Percentiles rank a stretch among this genome's conserved stretches.
phyloP scores from a whole-genome alignment of 1,284 basidiomycete genomes.

The Bjerkandera adusta region DNA sequence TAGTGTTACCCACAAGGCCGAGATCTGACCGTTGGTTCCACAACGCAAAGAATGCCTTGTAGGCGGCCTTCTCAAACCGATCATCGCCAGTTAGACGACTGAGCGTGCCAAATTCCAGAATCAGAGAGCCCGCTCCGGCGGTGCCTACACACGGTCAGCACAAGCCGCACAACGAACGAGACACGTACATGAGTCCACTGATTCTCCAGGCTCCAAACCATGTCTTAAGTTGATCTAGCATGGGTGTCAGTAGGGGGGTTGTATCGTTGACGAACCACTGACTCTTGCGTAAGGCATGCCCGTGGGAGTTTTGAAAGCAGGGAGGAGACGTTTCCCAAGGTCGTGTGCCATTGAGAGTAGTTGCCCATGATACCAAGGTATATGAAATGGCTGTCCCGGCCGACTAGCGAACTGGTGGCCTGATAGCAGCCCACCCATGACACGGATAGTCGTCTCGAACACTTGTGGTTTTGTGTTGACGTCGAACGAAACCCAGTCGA shows the following conservation, averaged over 20 bases:
- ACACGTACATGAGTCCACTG: constrained; percentile 73
- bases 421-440: constrained; percentile 85
- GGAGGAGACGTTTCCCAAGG: constrained; percentile 79
- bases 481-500: constrained; percentile 80
- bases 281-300: constrained; percentile 90
- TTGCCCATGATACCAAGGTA: constrained; percentile 77
- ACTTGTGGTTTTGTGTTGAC: constrained; percentile 91
- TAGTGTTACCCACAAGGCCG: constrained; percentile 84
- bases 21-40: constrained; percentile 88
- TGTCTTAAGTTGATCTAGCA: constrained; percentile 72
- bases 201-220: constrained; percentile 67
- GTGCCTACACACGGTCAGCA: constrained; percentile 53
- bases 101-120: constrained; percentile 90
- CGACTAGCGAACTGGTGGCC: constrained; percentile 80
- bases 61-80: constrained; percentile 81
- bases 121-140: constrained; percentile 88
- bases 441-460: constrained; percentile 88
- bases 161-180: background rate
- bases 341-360: constrained; percentile 80
- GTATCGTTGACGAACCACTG: constrained; percentile 19
- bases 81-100: constrained; percentile 86
- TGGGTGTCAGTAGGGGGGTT: constrained; percentile 15
- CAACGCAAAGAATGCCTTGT: constrained; percentile 85
- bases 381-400: constrained; percentile 60
- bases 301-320: constrained; percentile 86